Evolutionary conservation across 371 early-diverging fungal species (phyloP).

Genomic region (Zychaea mexicana): DNA sequence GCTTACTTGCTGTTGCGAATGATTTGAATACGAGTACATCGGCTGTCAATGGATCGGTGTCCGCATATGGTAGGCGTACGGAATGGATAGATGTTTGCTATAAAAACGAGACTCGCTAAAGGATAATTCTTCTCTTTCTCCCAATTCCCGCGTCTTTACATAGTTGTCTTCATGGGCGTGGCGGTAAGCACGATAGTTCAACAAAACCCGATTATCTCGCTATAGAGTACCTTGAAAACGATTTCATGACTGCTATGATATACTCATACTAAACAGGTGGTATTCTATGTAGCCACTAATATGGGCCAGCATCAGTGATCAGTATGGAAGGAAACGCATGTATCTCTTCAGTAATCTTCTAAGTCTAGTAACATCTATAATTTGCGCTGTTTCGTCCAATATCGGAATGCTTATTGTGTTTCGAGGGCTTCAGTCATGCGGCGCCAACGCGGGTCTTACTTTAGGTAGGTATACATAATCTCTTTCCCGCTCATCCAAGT

Average conservation of each 20-base stretch:
- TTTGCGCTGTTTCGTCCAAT: conserved; percentile 57
- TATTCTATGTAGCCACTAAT: conserved; percentile 55
- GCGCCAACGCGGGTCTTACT: conserved; percentile 63
- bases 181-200: conserved; percentile 24
- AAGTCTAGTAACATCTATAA: conserved; percentile 55
- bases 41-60: conserved; percentile 36
- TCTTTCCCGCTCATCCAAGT: too few relatives aligned
- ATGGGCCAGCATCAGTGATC: conserved; percentile 68
- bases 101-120: too few relatives aligned
- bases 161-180: conserved; percentile 37
- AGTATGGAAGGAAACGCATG: conserved; percentile 55
- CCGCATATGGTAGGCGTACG: too few relatives aligned
- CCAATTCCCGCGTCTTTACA: too few relatives aligned
- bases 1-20: conserved; percentile 30
- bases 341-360: conserved; percentile 57
- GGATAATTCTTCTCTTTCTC: too few relatives aligned
- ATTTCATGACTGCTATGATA: too few relatives aligned
- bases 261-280: too few relatives aligned
- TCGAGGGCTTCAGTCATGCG: conserved; percentile 67
- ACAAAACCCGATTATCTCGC: too few relatives aligned
- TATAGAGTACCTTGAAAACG: too few relatives aligned
- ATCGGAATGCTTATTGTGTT: conserved; percentile 57
- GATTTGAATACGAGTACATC: conserved; percentile 30
- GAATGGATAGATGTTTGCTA: too few relatives aligned
- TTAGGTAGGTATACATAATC: conserved; percentile 38